Evolutionary conservation across 176 grass and related monocot genomes (phyloP), one percentile per base, ranked within the genome.

Genomic region (Zoysia pacifica): DNA sequence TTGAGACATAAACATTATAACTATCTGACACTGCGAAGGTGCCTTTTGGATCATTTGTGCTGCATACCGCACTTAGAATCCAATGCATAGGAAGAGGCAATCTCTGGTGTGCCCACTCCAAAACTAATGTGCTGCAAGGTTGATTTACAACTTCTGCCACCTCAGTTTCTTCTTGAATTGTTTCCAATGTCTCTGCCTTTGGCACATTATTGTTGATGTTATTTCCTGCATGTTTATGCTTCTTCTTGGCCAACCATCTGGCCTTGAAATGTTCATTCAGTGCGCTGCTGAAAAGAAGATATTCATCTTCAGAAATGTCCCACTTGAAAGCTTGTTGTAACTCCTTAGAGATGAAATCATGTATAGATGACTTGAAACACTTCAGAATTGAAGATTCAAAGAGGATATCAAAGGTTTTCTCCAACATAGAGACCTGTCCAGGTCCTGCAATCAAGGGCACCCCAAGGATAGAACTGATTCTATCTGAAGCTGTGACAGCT

Each of bases 241-340:
- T 93, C 81, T 83, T 91, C 84, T 90, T 97, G 69, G 69, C 69
- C 69, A 95, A 78, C 96, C 96, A 99, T 85, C 92, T 99, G 53
- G 87, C 80, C 81, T 78, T 89, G 81, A 85, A 99, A 89, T 99
- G 90, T 85, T 81, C 89, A 86, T 87, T 89, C 65, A 95, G 84
- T 14, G 75, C 80, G 14, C 82, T 83, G 73, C 90, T 93, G 81
- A 93, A 99, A 68, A 72, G 79, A 64, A 78, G 65, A 88, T 89
- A 91, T 61, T 95, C 96, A 46, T 94, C 90, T 44, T 92, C 92
- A 86, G 71, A 86, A 82, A 93, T 75, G 43, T 93, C 81, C 86
- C 84, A 95, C 20, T 85, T 75, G 87, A 79, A 85, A 76, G 81
- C 19, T 82, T 78, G 94, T 20, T 70, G 54, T 69, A 79, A 64